These are phyloP conservation scores for Camelina sativa DNA, from an alignment of 345 rosid genomes.

Conservation along the genomic window DNA sequence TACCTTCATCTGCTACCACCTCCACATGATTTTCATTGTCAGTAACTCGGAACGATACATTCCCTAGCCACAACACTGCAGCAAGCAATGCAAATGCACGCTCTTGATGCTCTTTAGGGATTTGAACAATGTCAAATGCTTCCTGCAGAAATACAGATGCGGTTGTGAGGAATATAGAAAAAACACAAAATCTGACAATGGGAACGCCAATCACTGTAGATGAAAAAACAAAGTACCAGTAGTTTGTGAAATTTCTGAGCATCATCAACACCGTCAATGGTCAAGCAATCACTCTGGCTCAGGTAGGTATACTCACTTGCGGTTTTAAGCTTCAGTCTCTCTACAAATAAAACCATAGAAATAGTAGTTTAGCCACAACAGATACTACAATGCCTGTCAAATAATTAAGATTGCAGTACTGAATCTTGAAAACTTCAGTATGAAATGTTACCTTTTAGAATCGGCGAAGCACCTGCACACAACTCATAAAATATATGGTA, in stretches of 20 bases:
- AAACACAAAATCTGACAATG: background rate
- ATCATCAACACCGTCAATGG: constrained; percentile 77
- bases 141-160: constrained; percentile 52
- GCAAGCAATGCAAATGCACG: constrained; percentile 79
- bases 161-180: constrained; percentile 1
- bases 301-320: constrained; percentile 86
- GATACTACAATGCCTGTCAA: background rate
- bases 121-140: constrained; percentile 74
- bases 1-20: constrained; percentile 86
- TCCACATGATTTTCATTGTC: constrained; percentile 86
- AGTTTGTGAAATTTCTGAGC: constrained; percentile 68
- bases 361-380: constrained; percentile 7
- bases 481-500: constrained; percentile 91
- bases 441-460: constrained; percentile 70
- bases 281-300: constrained; percentile 83
- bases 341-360: constrained; percentile 53
- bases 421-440: constrained; percentile 5
- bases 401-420: background rate
- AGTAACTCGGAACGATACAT: constrained; percentile 72
- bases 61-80: constrained; percentile 91
- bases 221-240: constrained; percentile 53
- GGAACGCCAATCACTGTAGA: background rate
- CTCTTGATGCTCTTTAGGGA: constrained; percentile 77
- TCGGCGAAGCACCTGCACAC: constrained; percentile 90
- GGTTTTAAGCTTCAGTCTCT: constrained; percentile 70